Evolutionary conservation across 495 filamentous ascomycete genomes (phyloP), one percentile per base, ranked within the genome.

Genomic region (Zalerion maritima): DNA sequence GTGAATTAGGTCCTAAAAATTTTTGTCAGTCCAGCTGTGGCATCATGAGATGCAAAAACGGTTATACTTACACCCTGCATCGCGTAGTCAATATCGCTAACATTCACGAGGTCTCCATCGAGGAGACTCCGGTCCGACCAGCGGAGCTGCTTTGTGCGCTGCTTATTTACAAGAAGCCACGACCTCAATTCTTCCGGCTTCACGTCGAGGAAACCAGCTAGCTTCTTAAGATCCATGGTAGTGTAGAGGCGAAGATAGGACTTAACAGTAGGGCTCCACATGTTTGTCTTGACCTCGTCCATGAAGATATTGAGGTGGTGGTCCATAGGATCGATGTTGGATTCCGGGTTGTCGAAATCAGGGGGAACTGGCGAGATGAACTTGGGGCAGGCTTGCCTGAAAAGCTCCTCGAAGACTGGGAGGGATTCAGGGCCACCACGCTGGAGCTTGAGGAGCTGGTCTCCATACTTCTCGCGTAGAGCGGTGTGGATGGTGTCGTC

Each of bases 401-500:
- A 97, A 36, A 97, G 71, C 61, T 94, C 85, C 64, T 97, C 89
- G 45, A 91, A 97, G 37, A 97, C 69, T 39, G 86, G 87, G 5
- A 97, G 74, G 26, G 86, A 77, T 40, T 96, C 91, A 26, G 86
- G 85, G 13, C 89, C 89, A 37, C 89, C 89, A 28, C 81, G 81
- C 63, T 97, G 89, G 55, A 97, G 75, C 47, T 85, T 81, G 42
- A 79, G 73, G 44, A 97, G 81, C 64, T 94, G 81, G 57, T 97
- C 89, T 38, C 86, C 85, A 55, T 94, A 96, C 71, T 97, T 97
- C 71, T 97, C 89, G 30, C 91, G 73, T 19, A 97, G 71, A 38
- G 86, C 85, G 20, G 82, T 89, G 74, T 96, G 89, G 62, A 97
- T 96, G 50, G 89, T 96, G 64, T 97, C 89, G 47, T 97, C 89